Conservation (phyloP, 495 filamentous ascomycete genomes). For the Penicillium pulvis region DNA sequence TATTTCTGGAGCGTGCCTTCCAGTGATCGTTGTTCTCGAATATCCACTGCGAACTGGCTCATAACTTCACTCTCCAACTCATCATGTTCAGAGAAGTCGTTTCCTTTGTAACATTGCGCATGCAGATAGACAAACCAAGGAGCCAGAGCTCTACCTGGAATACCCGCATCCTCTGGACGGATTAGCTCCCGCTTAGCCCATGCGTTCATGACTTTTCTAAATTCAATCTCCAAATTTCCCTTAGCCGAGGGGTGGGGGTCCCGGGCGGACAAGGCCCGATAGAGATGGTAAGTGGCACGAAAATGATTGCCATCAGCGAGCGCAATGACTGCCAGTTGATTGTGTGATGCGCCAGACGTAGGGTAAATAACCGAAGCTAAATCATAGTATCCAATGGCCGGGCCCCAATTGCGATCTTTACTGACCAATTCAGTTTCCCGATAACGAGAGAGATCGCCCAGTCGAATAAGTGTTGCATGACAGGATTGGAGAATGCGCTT, state of each 20-base stretch:
- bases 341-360: conserved; percentile 75
- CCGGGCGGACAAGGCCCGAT: conserved; percentile 72
- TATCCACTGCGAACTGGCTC: conserved; percentile 68
- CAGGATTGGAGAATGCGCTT: conserved; percentile 69
- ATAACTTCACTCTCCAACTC: conserved; percentile 88
- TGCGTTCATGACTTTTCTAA: conserved; percentile 66
- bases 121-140: conserved; percentile 89
- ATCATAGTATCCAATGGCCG: conserved; percentile 81
- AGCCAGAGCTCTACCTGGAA: conserved; percentile 57
- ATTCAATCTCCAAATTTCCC: conserved; percentile 77
- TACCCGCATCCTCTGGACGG: conserved; percentile 51
- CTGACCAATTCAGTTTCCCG: conserved; percentile 67
- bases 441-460: conserved; percentile 92
- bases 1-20: conserved; percentile 74
- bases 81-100: conserved; percentile 69
- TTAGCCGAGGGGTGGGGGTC: conserved; percentile 72
- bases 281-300: conserved; percentile 84
- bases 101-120: conserved; percentile 76
- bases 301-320: conserved; percentile 75
- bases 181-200: conserved; percentile 64
- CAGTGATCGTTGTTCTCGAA: conserved; percentile 66
- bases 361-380: conserved; percentile 80
- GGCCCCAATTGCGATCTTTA: conserved; percentile 75
- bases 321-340: conserved; percentile 87
- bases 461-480: conserved; percentile 78